phyloP scores from a whole-genome alignment of 225 moss, liverwort and hornwort genomes.

The Sphagnum tenellum region DNA sequence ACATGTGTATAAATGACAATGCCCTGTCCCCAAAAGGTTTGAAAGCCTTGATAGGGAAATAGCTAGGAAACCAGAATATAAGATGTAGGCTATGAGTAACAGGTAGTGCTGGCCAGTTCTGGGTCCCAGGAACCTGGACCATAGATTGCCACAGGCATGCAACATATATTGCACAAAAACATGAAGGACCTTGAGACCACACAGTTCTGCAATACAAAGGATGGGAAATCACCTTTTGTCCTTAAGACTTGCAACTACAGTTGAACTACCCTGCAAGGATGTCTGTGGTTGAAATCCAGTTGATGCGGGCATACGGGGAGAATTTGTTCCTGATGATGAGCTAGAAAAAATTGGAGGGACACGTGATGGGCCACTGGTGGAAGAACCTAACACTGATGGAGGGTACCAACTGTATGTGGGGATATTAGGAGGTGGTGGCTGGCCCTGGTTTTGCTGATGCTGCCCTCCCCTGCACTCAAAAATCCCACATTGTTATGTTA shows the following conservation, averaged over 20 bases:
- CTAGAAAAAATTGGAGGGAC: conserved; percentile 24
- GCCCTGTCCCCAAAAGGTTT: too few species aligned
- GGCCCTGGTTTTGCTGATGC: conserved; percentile 43
- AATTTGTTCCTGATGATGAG: conserved; percentile 5
- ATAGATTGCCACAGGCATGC: too few species aligned
- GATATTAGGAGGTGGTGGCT: conserved; percentile 31
- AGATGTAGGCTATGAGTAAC: too few species aligned
- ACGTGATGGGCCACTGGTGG: conserved; percentile 32
- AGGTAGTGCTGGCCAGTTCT: too few species aligned
- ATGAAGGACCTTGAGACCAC: background rate
- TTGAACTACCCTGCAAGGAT: conserved; percentile 30
- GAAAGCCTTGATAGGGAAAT: too few species aligned
- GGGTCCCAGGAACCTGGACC: too few species aligned
- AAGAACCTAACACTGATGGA: conserved; percentile 41
- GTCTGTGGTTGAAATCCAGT: conserved; percentile 29
- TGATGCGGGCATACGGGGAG: conserved; percentile 14
- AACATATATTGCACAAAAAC: background rate
- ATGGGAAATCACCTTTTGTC: conserved; percentile 24
- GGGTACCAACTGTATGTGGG: conserved; percentile 50
- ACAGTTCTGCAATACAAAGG: background rate
- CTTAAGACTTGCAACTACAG: conserved; percentile 34
- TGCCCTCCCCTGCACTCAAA: conserved; percentile 31
- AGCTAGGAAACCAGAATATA: too few species aligned
- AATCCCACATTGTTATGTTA: too few species aligned
- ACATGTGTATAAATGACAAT: too few species aligned